Evolutionary conservation across 2,329 filamentous ascomycete genomes (phyloP), one percentile per base, ranked within the genome.

Genomic region (Nannizziopsis arthrosporioides): DNA sequence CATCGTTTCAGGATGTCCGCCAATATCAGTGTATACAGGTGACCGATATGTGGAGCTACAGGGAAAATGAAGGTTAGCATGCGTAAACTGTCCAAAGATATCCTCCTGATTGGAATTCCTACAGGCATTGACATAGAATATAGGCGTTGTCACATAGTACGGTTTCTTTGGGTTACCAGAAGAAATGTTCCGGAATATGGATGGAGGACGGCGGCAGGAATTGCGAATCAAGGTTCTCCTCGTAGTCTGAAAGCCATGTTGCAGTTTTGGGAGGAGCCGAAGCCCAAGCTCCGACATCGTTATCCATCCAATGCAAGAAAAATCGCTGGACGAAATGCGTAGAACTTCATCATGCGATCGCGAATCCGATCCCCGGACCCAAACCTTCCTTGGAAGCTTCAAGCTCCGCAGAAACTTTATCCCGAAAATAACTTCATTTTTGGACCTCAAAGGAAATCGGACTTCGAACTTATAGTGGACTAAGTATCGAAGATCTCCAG

Each of bases 41-140:
- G 92, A 39, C 92, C 92, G 54, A 96, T 80, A 70, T 98, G 92
- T 44, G 92, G 92, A 40, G 86, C 88, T 90, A 56, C 30, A 37
- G 30, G 38, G 44, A 44, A n/a, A 9, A 30, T 47, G 17, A 44
- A 14, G 11, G 40, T 48, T 36, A 40, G 38, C 12, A 50, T 15
- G n/a, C 5, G 44, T 1, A 42, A 6, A 7, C 43, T 42, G 44
- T 34, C 38, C 27, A 34, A 27, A 27, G 12, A 2, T 12, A 27
- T 19, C 15, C 17, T 9, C 7, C 22, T 27, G 22, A 27, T 27
- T 7, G 37, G 15, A 3, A 27, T 46, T 55, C 71, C 57, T 70
- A 89, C 86, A 81, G 48, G 89, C 86, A 76, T 98, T 98, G 70
- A 98, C 92, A 67, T 98, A 98, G 72, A 96, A 98, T 50, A 98